phyloP scores from a whole-genome alignment of 805 yeast genomes.

The Saccharomycopsis microspora region DNA sequence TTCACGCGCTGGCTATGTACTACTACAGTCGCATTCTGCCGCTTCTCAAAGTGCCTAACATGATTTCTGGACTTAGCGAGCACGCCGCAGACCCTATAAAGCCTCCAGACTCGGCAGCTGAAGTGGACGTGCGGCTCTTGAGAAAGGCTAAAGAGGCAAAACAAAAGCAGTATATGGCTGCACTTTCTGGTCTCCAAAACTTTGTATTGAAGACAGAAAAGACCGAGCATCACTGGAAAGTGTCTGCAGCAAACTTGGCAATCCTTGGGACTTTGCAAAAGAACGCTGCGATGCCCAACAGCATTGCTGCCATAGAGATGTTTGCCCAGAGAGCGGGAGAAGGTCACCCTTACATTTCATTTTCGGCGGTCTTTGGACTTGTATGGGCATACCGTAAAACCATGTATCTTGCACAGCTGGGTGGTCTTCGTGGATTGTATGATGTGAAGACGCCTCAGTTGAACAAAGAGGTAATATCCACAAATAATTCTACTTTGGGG shows the following conservation, averaged over 20 bases:
- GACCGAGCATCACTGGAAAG: slow-evolving; percentile 43
- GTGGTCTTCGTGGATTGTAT: no score
- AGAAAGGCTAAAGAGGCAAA: slow-evolving; percentile 53
- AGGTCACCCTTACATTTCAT: slow-evolving; percentile 61
- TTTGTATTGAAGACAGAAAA: slow-evolving; percentile 20
- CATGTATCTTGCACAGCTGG: slow-evolving; percentile 29
- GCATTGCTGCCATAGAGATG: slow-evolving; percentile 31
- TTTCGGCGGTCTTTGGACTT: slow-evolving; percentile 48
- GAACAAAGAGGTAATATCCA: slow-evolving; percentile 30
- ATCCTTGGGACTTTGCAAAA: slow-evolving; percentile 40
- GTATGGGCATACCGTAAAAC: slow-evolving; percentile 39
- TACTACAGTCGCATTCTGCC: no score
- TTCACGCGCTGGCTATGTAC: slow-evolving; percentile 24
- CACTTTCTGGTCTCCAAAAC: slow-evolving; percentile 8
- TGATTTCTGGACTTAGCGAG: slow-evolving; percentile 17
- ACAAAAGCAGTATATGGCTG: slow-evolving; percentile 31
- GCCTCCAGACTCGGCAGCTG: slow-evolving; percentile 52
- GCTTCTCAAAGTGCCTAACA: no score
- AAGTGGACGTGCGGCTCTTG: slow-evolving; percentile 47
- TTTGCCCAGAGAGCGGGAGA: slow-evolving; percentile 37
- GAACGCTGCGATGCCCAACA: slow-evolving; percentile 27
- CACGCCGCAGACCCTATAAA: slow-evolving; percentile 25
- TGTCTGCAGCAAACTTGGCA: slow-evolving; percentile 35
- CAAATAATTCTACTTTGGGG: slow-evolving; percentile 23
- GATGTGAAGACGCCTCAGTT: slow-evolving; percentile 31